Conservation (phyloP, 73 alveolate genomes). For the Effrenium voratum region DNA sequence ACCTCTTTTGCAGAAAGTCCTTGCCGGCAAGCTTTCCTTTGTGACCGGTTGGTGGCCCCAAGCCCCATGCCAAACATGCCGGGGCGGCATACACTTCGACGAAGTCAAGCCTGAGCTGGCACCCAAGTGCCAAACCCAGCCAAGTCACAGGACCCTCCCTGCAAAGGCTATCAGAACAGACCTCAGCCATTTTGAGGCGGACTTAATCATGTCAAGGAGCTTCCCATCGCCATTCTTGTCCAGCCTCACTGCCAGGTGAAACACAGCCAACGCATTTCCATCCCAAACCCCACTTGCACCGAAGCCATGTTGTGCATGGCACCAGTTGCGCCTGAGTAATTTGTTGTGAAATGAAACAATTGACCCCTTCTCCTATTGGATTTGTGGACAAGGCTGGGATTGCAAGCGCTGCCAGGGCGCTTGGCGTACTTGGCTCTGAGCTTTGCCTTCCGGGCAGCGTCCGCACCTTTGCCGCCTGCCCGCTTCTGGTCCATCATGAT, state of each 20-base stretch:
- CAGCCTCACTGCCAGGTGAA: constrained; percentile 20
- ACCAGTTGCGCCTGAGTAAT: too few species aligned
- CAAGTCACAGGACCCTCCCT: background rate
- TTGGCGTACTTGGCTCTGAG: constrained; percentile 77
- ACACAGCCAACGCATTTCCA: background rate
- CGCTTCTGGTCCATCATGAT: constrained; percentile 74
- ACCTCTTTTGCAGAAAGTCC: constrained; percentile 85
- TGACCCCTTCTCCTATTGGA: background rate
- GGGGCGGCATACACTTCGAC: constrained; percentile 26
- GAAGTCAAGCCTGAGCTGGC: constrained; percentile 23
- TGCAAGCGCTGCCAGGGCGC: background rate
- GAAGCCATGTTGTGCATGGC: too few species aligned
- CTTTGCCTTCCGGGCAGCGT: constrained; percentile 47
- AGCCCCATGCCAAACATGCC: background rate
- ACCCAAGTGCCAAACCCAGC: background rate
- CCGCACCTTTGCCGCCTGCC: background rate
- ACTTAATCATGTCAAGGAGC: background rate
- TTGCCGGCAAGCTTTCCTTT: background rate
- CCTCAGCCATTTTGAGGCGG: too few species aligned
- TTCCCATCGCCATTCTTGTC: constrained; percentile 86
- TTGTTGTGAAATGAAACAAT: too few species aligned
- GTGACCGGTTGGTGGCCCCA: background rate
- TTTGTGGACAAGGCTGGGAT: background rate
- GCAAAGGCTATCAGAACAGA: background rate
- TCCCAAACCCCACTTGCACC: background rate